phyloP scores from a whole-genome alignment of 257 asterid species.

The Ocimum tenuiflorum region DNA sequence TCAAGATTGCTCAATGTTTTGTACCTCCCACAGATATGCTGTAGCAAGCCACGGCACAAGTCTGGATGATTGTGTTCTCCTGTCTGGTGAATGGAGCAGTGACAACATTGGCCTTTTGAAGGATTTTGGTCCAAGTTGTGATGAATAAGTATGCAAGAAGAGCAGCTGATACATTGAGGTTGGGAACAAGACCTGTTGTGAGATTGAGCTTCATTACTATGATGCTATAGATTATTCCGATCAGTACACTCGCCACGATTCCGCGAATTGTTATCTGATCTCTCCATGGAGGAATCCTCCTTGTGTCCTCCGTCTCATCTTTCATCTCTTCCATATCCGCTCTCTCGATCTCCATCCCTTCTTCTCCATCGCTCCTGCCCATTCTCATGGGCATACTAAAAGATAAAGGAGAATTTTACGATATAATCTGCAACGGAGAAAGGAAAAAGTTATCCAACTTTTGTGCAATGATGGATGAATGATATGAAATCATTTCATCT shows the following conservation, averaged over 20 bases:
- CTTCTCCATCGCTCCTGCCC: slow-evolving; percentile 21
- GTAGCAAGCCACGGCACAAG: slow-evolving; percentile 86
- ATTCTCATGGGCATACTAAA: slow-evolving; percentile 1
- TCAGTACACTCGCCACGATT: slow-evolving; percentile 51
- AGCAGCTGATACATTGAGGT: slow-evolving; percentile 84
- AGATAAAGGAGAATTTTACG: background rate
- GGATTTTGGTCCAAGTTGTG: slow-evolving; percentile 61
- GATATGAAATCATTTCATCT: background rate
- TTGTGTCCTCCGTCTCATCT: slow-evolving; percentile 24
- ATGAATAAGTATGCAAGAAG: slow-evolving; percentile 68
- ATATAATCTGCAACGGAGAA: background rate
- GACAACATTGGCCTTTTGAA: slow-evolving; percentile 40
- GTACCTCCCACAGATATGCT: slow-evolving; percentile 81
- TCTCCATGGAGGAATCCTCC: slow-evolving; percentile 65
- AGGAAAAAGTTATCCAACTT: background rate
- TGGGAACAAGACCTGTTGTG: slow-evolving; percentile 88
- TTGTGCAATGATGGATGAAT: background rate
- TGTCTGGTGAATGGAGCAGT: slow-evolving; percentile 69
- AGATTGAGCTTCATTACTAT: slow-evolving; percentile 78
- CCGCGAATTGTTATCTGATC: slow-evolving; percentile 69
- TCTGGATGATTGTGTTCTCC: slow-evolving; percentile 83
- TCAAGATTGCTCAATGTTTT: too few species aligned
- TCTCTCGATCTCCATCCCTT: slow-evolving; percentile 26
- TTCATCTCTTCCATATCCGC: slow-evolving; percentile 24
- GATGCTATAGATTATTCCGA: slow-evolving; percentile 64